Evolutionary conservation across 768 basidiomycete species (phyloP).

Genomic region (Mycena haematopus): DNA sequence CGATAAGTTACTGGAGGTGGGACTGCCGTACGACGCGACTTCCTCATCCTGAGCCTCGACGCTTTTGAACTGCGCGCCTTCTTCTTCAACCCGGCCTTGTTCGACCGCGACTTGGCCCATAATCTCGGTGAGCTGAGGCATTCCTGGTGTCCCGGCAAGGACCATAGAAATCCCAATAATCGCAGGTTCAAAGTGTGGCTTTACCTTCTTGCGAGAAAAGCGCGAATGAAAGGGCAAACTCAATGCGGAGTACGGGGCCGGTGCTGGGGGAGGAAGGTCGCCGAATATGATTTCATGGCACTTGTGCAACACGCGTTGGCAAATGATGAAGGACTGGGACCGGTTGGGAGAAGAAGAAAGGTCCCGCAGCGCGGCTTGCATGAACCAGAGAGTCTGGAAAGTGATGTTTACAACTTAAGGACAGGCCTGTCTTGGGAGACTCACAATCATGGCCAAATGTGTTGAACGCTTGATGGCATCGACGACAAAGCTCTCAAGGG

Average conservation of each 20-base stretch:
- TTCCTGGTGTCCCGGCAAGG: conserved; percentile 75
- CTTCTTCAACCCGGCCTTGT: conserved; percentile 82
- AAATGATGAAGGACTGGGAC: conserved; percentile 85
- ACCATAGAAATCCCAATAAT: conserved; percentile 86
- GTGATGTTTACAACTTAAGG: conserved; percentile 26
- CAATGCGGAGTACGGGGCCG: conserved; percentile 72
- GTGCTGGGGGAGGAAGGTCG: conserved; percentile 72
- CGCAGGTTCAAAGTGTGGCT: conserved; percentile 73
- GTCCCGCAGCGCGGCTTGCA: conserved; percentile 94
- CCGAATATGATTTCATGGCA: conserved; percentile 98
- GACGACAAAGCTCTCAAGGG: conserved; percentile 93
- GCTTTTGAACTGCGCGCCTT: conserved; percentile 55
- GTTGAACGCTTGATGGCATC: conserved; percentile 89
- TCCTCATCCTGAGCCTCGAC: conserved; percentile 56
- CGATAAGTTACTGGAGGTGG: conserved; percentile 30
- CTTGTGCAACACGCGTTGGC: conserved; percentile 87
- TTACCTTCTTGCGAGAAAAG: conserved; percentile 68
- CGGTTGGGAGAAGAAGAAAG: conserved; percentile 63
- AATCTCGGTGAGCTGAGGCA: conserved; percentile 75
- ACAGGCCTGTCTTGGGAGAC: conserved; percentile 43
- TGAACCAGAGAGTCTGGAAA: conserved; percentile 92
- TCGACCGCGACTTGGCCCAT: conserved; percentile 88
- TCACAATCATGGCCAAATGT: conserved; percentile 93
- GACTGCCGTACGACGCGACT: conserved; percentile 36
- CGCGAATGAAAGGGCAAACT: conserved; percentile 55